Conservation (phyloP, 129 eudicot genomes). For the Dittrichia graveolens region DNA sequence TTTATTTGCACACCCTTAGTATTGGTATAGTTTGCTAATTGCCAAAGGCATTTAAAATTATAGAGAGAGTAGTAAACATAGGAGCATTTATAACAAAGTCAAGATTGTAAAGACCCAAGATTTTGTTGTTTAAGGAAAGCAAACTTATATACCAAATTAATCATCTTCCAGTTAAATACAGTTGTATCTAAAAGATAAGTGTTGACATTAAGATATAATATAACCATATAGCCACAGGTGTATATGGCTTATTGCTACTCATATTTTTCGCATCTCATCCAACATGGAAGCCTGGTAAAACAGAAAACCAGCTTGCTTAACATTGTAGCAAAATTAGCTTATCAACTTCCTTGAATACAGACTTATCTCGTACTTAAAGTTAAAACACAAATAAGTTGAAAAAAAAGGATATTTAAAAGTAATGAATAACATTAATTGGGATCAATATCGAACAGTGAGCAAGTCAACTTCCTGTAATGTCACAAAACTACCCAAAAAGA, state of each 20-base stretch:
- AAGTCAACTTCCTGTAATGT: slow-evolving; percentile 1
- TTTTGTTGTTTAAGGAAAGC: no score
- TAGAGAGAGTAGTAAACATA: neutral
- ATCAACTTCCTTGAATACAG: no score
- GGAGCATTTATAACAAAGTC: neutral
- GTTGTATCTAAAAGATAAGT: no score
- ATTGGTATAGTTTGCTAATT: neutral
- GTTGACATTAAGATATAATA: no score
- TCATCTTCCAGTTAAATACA: no score
- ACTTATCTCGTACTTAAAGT: neutral
- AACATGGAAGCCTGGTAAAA: no score
- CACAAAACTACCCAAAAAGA: neutral
- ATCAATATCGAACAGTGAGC: neutral
- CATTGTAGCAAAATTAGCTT: no score
- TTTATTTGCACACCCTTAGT: neutral
- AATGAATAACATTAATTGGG: neutral
- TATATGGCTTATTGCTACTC: no score
- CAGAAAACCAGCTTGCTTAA: no score
- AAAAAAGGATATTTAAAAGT: neutral
- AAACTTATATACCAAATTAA: no score
- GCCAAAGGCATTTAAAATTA: neutral
- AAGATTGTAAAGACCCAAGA: neutral
- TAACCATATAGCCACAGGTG: no score
- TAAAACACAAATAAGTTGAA: neutral
- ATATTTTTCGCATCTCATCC: no score